Evolutionary conservation across 805 yeast genomes (phyloP).

Genomic region (Zygoascus tannicola): DNA sequence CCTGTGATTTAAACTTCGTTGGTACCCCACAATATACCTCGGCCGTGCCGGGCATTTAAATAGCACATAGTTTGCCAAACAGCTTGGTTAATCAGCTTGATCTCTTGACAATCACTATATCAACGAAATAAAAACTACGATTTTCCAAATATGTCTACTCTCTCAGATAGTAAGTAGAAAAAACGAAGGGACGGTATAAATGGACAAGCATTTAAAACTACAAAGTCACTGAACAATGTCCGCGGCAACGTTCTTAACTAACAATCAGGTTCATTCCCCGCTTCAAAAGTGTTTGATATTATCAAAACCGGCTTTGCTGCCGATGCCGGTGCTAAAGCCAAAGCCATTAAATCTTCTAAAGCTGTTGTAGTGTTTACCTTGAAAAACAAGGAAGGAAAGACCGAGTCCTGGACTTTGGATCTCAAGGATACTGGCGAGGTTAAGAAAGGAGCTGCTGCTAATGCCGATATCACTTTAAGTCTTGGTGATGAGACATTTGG

Average conservation of each 20-base stretch:
- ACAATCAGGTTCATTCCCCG: slow-evolving; percentile 27
- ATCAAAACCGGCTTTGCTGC: slow-evolving; percentile 25
- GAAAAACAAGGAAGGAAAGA: slow-evolving; percentile 50
- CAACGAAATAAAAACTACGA: too few species aligned
- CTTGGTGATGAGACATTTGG: slow-evolving; percentile 61
- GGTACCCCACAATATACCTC: too few species aligned
- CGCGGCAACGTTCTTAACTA: neutral
- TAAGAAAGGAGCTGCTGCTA: slow-evolving; percentile 37
- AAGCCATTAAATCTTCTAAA: slow-evolving; percentile 40
- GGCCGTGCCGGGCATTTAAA: too few species aligned
- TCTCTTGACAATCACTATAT: too few species aligned
- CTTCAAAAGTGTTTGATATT: slow-evolving; percentile 32
- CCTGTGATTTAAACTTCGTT: too few species aligned
- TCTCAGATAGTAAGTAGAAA: too few species aligned
- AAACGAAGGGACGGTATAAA: too few species aligned
- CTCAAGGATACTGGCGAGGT: slow-evolving; percentile 51
- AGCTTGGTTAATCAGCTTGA: too few species aligned
- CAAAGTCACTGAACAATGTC: too few species aligned
- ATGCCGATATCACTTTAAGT: slow-evolving; percentile 55
- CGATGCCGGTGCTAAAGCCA: slow-evolving; percentile 25
- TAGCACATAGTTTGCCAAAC: too few species aligned
- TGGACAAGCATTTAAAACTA: too few species aligned
- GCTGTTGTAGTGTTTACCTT: slow-evolving; percentile 59
- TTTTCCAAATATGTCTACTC: too few species aligned
- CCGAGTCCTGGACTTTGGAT: slow-evolving; percentile 58